phyloP scores from a whole-genome alignment of 352 stramenopile species.

The Blastocystis sp. region DNA sequence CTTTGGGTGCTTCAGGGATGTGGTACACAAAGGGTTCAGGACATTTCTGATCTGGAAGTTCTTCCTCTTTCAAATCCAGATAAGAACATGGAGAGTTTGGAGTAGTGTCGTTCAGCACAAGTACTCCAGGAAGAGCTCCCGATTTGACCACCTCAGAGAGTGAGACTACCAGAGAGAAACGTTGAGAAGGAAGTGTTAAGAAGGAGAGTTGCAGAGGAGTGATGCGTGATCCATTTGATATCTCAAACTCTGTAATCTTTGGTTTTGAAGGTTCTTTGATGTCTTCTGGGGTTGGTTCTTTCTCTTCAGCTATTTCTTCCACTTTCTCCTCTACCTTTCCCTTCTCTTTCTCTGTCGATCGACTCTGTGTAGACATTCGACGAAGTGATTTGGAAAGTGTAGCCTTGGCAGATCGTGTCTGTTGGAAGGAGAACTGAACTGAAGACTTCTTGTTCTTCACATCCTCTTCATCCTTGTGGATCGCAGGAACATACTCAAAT shows the following conservation, averaged over 20 bases:
- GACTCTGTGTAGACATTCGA: background rate
- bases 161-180: background rate
- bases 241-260: background rate
- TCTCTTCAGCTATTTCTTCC: background rate
- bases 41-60: background rate
- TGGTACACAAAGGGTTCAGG: slow-evolving; percentile 32
- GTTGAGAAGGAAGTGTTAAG: background rate
- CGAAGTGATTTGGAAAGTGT: background rate
- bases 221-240: slow-evolving; percentile 4
- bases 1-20: background rate
- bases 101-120: slow-evolving; percentile 7
- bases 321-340: background rate
- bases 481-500: slow-evolving; percentile 6
- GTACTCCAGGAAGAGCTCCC: background rate
- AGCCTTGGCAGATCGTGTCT: background rate
- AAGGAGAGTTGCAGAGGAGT: background rate
- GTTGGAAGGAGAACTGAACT: slow-evolving; percentile 8
- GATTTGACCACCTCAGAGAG: background rate
- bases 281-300: background rate
- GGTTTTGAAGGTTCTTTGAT: background rate
- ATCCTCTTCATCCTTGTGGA: slow-evolving; percentile 5
- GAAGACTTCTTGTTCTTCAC: background rate
- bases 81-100: background rate
- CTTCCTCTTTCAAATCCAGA: background rate
- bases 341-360: background rate